phyloP scores from a whole-genome alignment of 208 protist genomes.

The Crithidia bombi region DNA sequence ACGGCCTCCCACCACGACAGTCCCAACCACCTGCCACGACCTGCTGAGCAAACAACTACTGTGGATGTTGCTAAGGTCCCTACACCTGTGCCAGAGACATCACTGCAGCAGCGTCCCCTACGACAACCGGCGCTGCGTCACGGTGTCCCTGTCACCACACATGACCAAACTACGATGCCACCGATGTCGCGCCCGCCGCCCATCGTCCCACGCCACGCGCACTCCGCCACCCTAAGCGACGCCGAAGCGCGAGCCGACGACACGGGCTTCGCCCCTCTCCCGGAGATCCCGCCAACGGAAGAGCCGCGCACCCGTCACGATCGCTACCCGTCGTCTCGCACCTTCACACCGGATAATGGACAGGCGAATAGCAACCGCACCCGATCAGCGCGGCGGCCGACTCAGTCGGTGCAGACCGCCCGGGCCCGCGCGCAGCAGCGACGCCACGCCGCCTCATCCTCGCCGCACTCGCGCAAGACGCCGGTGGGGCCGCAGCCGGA shows the following conservation, averaged over 20 bases:
- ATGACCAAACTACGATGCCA: background rate
- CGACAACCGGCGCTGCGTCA: background rate
- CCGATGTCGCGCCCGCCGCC: slow-evolving; percentile 14
- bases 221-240: slow-evolving; percentile 13
- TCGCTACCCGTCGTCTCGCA: background rate
- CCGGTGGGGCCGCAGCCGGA: slow-evolving; percentile 8
- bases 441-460: slow-evolving; percentile 19
- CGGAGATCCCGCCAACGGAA: slow-evolving; percentile 22
- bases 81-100: background rate
- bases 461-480: slow-evolving; percentile 20
- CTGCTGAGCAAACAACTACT: background rate
- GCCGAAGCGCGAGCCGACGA: slow-evolving; percentile 1
- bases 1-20: background rate
- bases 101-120: background rate
- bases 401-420: slow-evolving; percentile 46
- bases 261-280: slow-evolving; percentile 29
- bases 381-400: slow-evolving; percentile 24
- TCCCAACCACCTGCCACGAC: background rate
- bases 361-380: slow-evolving; percentile 13
- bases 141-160: background rate
- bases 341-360: slow-evolving; percentile 11
- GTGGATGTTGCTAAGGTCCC: background rate
- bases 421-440: slow-evolving; percentile 33
- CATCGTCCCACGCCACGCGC: slow-evolving; percentile 14
- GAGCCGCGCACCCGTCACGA: background rate